phyloP scores from a whole-genome alignment of 2,329 filamentous ascomycete species.

The Colletotrichum gigasporum region DNA sequence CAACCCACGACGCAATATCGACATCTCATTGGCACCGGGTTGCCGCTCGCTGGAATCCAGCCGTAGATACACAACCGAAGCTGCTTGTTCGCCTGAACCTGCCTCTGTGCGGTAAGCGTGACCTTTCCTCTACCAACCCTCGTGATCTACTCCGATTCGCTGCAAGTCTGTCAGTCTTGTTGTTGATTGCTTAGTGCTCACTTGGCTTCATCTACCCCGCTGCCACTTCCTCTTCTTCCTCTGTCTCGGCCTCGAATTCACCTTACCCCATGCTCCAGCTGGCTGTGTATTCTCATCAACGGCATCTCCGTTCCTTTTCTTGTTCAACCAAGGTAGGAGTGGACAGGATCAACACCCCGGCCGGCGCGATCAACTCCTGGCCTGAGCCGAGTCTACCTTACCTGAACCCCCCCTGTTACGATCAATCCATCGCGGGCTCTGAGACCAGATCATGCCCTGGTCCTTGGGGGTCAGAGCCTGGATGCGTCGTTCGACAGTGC shows the following conservation, averaged over 20 bases:
- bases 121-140: background rate
- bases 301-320: background rate
- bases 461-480: background rate
- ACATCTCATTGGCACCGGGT: background rate
- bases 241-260: background rate
- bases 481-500: slow-evolving; percentile 1
- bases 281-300: slow-evolving; percentile 6
- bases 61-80: background rate
- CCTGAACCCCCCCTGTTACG: slow-evolving; percentile 1
- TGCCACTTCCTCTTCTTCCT: background rate
- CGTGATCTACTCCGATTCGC: slow-evolving; percentile 12
- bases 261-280: background rate
- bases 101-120: slow-evolving; percentile 18
- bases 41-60: background rate
- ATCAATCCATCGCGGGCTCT: background rate
- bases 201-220: background rate
- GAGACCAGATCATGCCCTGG: slow-evolving; percentile 9
- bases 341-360: background rate
- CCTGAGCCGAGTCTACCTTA: slow-evolving; percentile 1
- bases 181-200: background rate
- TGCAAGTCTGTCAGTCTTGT: background rate
- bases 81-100: slow-evolving; percentile 6
- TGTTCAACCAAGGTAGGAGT: background rate
- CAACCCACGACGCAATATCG: background rate
- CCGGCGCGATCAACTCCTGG: background rate